Conservation (phyloP, 371 early-diverging fungal species). For the Haplosporangium sp. region DNA sequence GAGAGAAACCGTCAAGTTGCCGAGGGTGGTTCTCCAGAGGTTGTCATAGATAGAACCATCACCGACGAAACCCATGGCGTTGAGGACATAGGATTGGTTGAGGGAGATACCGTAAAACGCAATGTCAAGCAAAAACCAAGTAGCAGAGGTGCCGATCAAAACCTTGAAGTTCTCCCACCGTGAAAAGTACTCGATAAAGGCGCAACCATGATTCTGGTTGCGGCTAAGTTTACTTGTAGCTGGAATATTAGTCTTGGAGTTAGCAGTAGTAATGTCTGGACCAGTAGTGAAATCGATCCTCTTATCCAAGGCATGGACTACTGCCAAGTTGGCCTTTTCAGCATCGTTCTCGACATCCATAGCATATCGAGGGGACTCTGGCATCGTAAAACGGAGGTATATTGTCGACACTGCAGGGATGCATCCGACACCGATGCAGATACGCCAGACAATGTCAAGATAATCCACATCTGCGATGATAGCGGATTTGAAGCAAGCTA, state of each 20-base stretch:
- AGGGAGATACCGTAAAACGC: conserved; percentile 69
- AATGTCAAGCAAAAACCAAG: conserved; percentile 73
- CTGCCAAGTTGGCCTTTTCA: conserved; percentile 14
- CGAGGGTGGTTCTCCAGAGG: conserved; percentile 59
- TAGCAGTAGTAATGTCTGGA: conserved; percentile 5
- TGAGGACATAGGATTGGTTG: conserved; percentile 62
- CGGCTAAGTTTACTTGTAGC: neutral
- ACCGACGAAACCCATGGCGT: conserved; percentile 59
- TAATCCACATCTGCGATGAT: conserved; percentile 58
- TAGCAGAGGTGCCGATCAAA: conserved; percentile 59
- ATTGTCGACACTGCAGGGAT: conserved; percentile 71
- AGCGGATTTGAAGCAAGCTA: conserved; percentile 59
- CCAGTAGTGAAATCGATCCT: neutral
- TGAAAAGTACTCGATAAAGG: conserved; percentile 60
- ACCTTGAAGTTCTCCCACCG: conserved; percentile 60
- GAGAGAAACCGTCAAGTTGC: conserved; percentile 64
- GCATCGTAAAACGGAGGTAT: conserved; percentile 75
- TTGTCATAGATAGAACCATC: conserved; percentile 54
- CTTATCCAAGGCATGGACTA: conserved; percentile 10
- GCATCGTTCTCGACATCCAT: conserved; percentile 65
- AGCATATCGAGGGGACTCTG: conserved; percentile 74
- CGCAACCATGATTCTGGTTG: conserved; percentile 16
- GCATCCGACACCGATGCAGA: conserved; percentile 63
- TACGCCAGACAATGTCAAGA: conserved; percentile 80
- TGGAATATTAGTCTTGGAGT: neutral